A percentile compares a stretch with the other conserved stretches of the same genome.
Evolutionary conservation across 768 basidiomycete species (phyloP).

Genomic region (Kockovaella imperatae): DNA sequence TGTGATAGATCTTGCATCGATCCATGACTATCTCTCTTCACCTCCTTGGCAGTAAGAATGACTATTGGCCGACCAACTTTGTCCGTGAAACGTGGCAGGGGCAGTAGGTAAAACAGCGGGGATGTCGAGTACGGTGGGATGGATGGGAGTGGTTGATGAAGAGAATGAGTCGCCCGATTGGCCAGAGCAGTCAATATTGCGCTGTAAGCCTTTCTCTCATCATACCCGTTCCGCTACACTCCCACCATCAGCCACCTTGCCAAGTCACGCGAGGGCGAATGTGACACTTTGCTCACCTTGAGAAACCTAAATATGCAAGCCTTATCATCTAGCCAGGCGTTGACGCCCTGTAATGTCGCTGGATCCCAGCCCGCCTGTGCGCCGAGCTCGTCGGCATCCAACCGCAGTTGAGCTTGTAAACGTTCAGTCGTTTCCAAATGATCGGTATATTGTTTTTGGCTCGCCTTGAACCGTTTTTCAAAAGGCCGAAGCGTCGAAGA

Average conservation of each 20-base stretch:
- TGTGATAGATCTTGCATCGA: slow-evolving; percentile 32
- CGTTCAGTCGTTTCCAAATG: slow-evolving; percentile 23
- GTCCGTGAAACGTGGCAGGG: slow-evolving; percentile 30
- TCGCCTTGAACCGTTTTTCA: slow-evolving; percentile 6
- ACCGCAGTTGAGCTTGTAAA: slow-evolving; percentile 22
- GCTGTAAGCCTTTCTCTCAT: slow-evolving; percentile 14
- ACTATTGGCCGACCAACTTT: slow-evolving; percentile 30
- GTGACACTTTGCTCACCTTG: slow-evolving; percentile 18
- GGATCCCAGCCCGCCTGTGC: slow-evolving; percentile 36
- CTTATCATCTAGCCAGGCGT: slow-evolving; percentile 29
- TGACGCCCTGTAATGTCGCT: slow-evolving; percentile 16
- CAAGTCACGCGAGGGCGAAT: not conserved
- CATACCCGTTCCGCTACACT: slow-evolving; percentile 28
- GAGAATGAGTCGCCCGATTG: slow-evolving; percentile 14
- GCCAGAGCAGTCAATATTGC: slow-evolving; percentile 18
- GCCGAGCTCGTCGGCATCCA: slow-evolving; percentile 25
- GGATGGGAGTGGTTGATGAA: slow-evolving; percentile 24
- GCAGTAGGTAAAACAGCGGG: slow-evolving; percentile 37
- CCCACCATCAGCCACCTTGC: not conserved
- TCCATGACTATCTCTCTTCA: slow-evolving; percentile 26
- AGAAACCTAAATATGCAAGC: slow-evolving; percentile 25
- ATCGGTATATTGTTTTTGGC: slow-evolving; percentile 27
- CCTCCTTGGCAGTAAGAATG: slow-evolving; percentile 31
- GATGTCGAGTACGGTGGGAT: slow-evolving; percentile 21
- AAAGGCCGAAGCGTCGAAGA: too few species aligned